Base-by-base conservation (phyloP, 2,329 filamentous ascomycete species). In the Chaetomiaceae sp. region DNA sequence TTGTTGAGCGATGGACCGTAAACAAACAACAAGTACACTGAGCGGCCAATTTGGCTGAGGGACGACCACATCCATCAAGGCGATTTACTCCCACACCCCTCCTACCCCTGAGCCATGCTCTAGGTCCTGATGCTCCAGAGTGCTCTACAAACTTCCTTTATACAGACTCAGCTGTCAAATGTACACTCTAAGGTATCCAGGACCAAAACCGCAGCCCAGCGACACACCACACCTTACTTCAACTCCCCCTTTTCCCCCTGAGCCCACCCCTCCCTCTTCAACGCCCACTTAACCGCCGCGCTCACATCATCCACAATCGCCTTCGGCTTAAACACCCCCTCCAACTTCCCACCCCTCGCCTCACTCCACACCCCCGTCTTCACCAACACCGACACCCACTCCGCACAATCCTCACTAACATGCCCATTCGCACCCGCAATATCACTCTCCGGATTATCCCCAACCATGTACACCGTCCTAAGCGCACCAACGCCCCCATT, bases 381-480 rank as follows among this genome's bases (percentile, higher is more conserved):
- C 6, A 70, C 68, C 52, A 70, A 49, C 14, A 69, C 60, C 19
- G 64, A 64, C 25, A 53, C 54, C 68, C 68, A 70, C 57, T 66
- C 62, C 12, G 65, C 88, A 8, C 85, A 85, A 53, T 79, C 71
- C 4, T 78, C 73, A 58, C 86, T 88, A 40, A 73, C 65, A 65
- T 87, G 96, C 42, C 80, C 78, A 66, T 95, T 95, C 19, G 89
- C 91, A 6, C 94, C 94, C 5, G 82, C 76, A 60, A 99, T 96
- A 68, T 99, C 94, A 62, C 88, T 94, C 66, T 89, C 89, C 5
- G 88, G 88, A 64, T 92, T 92, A 65, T 92, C 88, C 6, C 94
- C 94, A 38, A 97, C 82, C 92, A 97, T 97, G 71, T 95, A 97
- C 11, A 97, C 91, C 39, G 79, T 81, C 63, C 78, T 76, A 51